Evolutionary conservation across 2,329 filamentous ascomycete species (phyloP).

Genomic region (Calonectria naviculata): DNA sequence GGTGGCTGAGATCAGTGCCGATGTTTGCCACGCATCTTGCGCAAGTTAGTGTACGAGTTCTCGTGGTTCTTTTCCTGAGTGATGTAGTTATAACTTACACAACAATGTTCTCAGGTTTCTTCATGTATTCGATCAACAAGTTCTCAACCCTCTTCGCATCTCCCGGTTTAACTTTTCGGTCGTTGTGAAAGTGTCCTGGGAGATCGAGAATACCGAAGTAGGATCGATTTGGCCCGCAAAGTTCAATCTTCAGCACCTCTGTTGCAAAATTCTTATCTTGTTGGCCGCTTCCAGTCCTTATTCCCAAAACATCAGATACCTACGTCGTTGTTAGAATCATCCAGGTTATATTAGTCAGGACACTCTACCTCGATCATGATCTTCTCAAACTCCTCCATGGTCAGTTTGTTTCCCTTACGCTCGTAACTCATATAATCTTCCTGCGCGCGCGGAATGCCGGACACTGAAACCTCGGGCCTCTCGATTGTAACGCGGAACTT

Average conservation of each 20-base stretch:
- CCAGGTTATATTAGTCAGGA: neutral
- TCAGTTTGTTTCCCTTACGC: slow-evolving; percentile 37
- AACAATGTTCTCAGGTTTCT: slow-evolving; percentile 48
- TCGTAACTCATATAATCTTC: slow-evolving; percentile 32
- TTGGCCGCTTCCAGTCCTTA: slow-evolving; percentile 33
- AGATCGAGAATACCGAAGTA: slow-evolving; percentile 53
- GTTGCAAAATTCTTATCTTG: slow-evolving; percentile 49
- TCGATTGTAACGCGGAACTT: slow-evolving; percentile 46
- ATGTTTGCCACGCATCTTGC: slow-evolving; percentile 48
- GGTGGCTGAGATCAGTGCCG: slow-evolving; percentile 42
- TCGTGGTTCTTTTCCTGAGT: neutral
- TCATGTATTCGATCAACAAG: slow-evolving; percentile 51
- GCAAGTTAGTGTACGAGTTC: neutral
- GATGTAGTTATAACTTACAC: slow-evolving; percentile 42
- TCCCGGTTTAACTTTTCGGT: slow-evolving; percentile 37
- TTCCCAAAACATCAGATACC: slow-evolving; percentile 45
- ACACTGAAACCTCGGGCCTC: slow-evolving; percentile 35
- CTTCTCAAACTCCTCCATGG: slow-evolving; percentile 39
- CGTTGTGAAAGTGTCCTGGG: slow-evolving; percentile 45
- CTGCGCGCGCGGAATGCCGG: neutral
- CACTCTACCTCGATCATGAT: slow-evolving; percentile 45
- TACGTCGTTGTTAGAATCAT: slow-evolving; percentile 12
- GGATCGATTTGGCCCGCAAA: slow-evolving; percentile 48
- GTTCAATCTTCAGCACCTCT: slow-evolving; percentile 50
- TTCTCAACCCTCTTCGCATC: slow-evolving; percentile 43